These are phyloP conservation scores for Pisolithus microcarpus DNA, from an alignment of 768 basidiomycete genomes.

Conservation along the genomic window DNA sequence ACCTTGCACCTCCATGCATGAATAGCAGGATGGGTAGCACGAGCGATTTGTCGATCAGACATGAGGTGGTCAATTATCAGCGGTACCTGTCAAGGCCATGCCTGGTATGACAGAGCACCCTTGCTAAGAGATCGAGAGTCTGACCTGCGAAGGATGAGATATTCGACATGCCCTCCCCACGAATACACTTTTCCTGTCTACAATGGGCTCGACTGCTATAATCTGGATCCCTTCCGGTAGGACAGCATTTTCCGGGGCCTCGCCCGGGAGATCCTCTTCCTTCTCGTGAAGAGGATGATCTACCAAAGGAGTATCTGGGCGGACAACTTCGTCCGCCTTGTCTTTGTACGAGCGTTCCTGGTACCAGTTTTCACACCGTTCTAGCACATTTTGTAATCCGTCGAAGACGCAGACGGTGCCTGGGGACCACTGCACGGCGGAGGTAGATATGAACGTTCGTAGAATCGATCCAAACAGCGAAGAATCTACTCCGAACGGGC, in stretches of 20 bases:
- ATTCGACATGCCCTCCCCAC: conserved; percentile 81
- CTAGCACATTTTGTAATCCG: conserved; percentile 70
- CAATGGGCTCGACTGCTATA: conserved; percentile 68
- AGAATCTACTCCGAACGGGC: conserved; percentile 68
- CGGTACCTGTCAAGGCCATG: conserved; percentile 44
- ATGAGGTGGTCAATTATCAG: conserved; percentile 58
- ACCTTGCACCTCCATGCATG: conserved; percentile 78
- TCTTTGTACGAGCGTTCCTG: conserved; percentile 53
- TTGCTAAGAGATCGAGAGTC: conserved; percentile 18
- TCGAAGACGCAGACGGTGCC: conserved; percentile 82
- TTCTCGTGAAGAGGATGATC: conserved; percentile 6
- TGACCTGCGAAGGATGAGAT: conserved; percentile 68
- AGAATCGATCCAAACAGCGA: conserved; percentile 69
- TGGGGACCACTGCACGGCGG: conserved; percentile 69
- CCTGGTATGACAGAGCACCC: neutral
- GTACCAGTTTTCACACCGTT: conserved; percentile 65
- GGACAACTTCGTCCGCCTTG: conserved; percentile 45
- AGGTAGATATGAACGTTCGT: conserved; percentile 71
- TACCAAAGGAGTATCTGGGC: conserved; percentile 40
- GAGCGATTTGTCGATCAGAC: conserved; percentile 64
- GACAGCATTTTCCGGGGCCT: conserved; percentile 9
- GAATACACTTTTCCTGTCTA: conserved; percentile 80
- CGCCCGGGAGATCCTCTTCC: conserved; percentile 2
- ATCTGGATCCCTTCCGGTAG: conserved; percentile 63
- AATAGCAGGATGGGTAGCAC: conserved; percentile 73